phyloP scores from a whole-genome alignment of 345 rosid species.

The Noccaea caerulescens region DNA sequence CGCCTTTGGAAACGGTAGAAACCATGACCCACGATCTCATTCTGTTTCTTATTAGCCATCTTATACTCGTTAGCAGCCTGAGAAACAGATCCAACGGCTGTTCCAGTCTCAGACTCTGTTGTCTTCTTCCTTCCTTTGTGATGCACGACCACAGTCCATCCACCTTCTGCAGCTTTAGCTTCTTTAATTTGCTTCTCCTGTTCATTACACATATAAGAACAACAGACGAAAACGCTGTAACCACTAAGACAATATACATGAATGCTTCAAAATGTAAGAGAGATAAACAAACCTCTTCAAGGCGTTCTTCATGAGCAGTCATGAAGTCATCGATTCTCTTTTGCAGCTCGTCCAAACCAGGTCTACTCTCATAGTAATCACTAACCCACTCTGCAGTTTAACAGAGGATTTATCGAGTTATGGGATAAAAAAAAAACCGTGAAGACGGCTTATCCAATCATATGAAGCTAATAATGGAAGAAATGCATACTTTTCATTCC shows the following conservation, averaged over 20 bases:
- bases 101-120: slow-evolving; percentile 78
- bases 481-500: slow-evolving; percentile 76
- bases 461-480: slow-evolving; percentile 10
- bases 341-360: slow-evolving; percentile 75
- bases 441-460: slow-evolving; percentile 9
- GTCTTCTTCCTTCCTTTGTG: slow-evolving; percentile 97
- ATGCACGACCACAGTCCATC: slow-evolving; percentile 95
- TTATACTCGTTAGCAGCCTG: slow-evolving; percentile 66
- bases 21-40: slow-evolving; percentile 61
- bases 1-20: slow-evolving; percentile 92
- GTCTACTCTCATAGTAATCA: slow-evolving; percentile 72
- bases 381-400: slow-evolving; percentile 73
- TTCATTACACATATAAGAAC: not conserved
- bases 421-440: not conserved
- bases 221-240: not conserved
- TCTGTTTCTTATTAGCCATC: slow-evolving; percentile 71
- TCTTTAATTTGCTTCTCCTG: slow-evolving; percentile 84
- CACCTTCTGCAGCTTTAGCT: slow-evolving; percentile 88
- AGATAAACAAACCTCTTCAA: slow-evolving; percentile 62
- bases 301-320: slow-evolving; percentile 65
- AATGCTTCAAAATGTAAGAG: slow-evolving; percentile 8
- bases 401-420: slow-evolving; percentile 9
- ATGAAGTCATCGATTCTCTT: slow-evolving; percentile 85
- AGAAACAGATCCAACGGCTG: slow-evolving; percentile 77
- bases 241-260: not conserved